Evolutionary conservation across 805 yeast genomes (phyloP), one percentile per base, ranked within the genome.

Genomic region (Brettanomyces custersianus): DNA sequence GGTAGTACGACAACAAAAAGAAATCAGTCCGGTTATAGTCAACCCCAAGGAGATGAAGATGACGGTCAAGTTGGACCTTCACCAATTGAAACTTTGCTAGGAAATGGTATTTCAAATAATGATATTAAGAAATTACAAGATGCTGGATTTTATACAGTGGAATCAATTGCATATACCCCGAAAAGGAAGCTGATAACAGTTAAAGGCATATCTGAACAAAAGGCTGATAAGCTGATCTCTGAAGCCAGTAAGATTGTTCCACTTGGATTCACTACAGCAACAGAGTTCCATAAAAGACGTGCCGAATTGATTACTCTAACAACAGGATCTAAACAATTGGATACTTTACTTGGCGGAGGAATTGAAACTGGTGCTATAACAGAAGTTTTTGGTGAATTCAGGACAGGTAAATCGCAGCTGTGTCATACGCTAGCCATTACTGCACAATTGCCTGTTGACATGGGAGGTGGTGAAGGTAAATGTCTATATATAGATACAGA

Each of bases 391-490:
- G 98, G 98, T 25, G 98, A 92, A 59, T 92, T 88, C 57, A 76
- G 97, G 64, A 92, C 98, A 2, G 98, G 98, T 31, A 92, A 92
- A 57, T 86, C 96, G 4, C 98, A 92, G 64, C 63, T 92, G 32
- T 92, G 98, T 59, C 98, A 92, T 56, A 92, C 97, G 2, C 68
- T 92, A 38, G 95, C 97, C 0, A 95, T 92, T 5, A 90, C 96
- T 2, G 90, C 97, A 57, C 98, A 90, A 59, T 66, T 92, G 38
- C 97, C 97, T 4, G 74, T 90, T 34, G 96, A 88, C 54, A 80
- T 83, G 81, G 96, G 96, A 28, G 98, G 98, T 41, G 98, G 96
- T 35, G 98, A 92, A 63, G 98, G 98, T 23, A 87, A 92, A 60
- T 90, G 96, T 58, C 66, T 92, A 37, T 92, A 84, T 55, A 88